phyloP scores from a whole-genome alignment of 1,139 yeast genomes.

The Yamadazyma atlantica region DNA sequence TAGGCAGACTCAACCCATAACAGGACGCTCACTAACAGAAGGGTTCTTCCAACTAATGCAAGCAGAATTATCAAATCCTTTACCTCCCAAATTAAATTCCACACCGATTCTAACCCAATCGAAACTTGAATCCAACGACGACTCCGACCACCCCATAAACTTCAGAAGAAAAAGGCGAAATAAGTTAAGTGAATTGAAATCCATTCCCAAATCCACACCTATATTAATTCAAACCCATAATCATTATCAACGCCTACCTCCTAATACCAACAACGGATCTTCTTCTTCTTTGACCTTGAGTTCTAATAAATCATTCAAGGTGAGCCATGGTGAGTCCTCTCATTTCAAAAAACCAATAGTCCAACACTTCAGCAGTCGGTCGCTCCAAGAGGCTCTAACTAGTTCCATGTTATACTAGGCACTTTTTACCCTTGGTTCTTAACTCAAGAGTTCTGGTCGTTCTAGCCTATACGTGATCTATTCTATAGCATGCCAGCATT shows the following conservation, averaged over 20 bases:
- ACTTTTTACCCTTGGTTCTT: conserved; percentile 1
- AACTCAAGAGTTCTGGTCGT: conserved; percentile 1
- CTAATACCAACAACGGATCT: conserved; percentile 26
- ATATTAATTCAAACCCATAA: conserved; percentile 21
- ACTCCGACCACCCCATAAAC: conserved; percentile 2
- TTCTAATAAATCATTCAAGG: conserved; percentile 42
- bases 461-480: too few species aligned
- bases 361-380: conserved; percentile 30
- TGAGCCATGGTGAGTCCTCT: conserved; percentile 44
- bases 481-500: too few species aligned
- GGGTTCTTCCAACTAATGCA: conserved; percentile 14
- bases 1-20: conserved; percentile 4
- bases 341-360: conserved; percentile 41
- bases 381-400: conserved; percentile 41
- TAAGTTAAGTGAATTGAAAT: conserved; percentile 21
- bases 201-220: conserved; percentile 19
- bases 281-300: conserved; percentile 50
- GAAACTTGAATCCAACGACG: conserved; percentile 1
- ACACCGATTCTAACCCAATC: conserved; percentile 5
- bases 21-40: conserved; percentile 14
- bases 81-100: conserved; percentile 7
- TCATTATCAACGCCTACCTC: conserved; percentile 30
- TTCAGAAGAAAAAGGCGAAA: conserved; percentile 11
- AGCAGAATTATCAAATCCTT: conserved; percentile 7
- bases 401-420: too few species aligned